Evolutionary conservation across 2,329 filamentous ascomycete species (phyloP).

Genomic region (Allantophomopsis cytisporea): DNA sequence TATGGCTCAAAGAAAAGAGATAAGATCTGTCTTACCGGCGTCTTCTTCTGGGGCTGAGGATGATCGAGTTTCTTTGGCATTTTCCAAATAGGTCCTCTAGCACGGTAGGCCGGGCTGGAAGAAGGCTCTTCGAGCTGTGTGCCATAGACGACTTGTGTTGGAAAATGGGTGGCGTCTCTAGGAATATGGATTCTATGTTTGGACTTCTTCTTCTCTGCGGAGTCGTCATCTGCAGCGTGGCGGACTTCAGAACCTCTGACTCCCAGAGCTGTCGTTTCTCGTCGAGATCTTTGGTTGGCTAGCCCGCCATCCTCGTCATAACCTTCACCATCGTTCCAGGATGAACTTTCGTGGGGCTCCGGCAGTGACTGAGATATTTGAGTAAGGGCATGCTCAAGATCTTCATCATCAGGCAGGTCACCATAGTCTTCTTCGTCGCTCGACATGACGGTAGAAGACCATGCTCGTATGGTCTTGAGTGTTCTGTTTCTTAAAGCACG

Average conservation of each 20-base stretch:
- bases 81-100: conserved; percentile 35
- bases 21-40: background rate
- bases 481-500: too few species aligned
- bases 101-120: conserved; percentile 31
- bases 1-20: background rate
- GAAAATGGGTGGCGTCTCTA: conserved; percentile 10
- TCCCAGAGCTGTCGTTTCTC: conserved; percentile 3
- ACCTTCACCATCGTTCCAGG: conserved; percentile 1
- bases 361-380: conserved; percentile 22
- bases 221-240: conserved; percentile 9
- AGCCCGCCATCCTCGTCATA: conserved; percentile 5
- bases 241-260: conserved; percentile 3
- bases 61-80: conserved; percentile 20
- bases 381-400: conserved; percentile 45
- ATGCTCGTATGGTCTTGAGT: too few species aligned
- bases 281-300: conserved; percentile 3
- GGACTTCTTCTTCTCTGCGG: conserved; percentile 12
- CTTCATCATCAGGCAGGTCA: conserved; percentile 47
- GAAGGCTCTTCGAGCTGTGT: conserved; percentile 16
- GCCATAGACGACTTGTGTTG: conserved; percentile 13
- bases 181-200: conserved; percentile 14
- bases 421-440: conserved; percentile 44
- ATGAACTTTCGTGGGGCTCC: conserved; percentile 8
- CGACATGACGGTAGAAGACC: background rate
- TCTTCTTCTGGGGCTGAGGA: background rate